Conservation (phyloP, 106 monocot genomes). For the Dendrobium officinale region DNA sequence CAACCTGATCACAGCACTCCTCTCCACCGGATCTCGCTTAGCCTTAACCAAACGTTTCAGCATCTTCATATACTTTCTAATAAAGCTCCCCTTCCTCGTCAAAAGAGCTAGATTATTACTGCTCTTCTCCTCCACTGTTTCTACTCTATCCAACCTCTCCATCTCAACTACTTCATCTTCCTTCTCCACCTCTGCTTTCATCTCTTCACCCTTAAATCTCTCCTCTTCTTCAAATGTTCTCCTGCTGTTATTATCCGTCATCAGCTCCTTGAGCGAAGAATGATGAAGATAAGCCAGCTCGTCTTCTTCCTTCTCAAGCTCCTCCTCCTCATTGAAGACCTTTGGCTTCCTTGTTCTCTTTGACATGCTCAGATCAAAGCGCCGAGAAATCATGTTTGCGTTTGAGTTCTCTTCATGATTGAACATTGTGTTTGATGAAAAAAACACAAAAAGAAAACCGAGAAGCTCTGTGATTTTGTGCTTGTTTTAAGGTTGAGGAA, state of each 20-base stretch:
- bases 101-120: conserved; percentile 12
- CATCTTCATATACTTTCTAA: conserved; percentile 25
- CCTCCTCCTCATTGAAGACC: background rate
- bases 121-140: background rate
- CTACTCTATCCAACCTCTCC: no score
- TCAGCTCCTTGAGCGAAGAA: conserved; percentile 30
- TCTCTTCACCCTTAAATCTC: background rate
- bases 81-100: conserved; percentile 7
- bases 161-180: background rate
- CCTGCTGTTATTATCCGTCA: conserved; percentile 12
- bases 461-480: background rate
- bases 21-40: conserved; percentile 24
- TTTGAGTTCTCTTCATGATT: background rate
- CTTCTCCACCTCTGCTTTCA: background rate
- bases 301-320: background rate
- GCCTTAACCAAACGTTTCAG: conserved; percentile 39
- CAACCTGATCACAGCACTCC: background rate
- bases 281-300: background rate
- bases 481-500: background rate
- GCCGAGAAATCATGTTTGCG: conserved; percentile 3
- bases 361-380: conserved; percentile 38
- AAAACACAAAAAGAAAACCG: background rate
- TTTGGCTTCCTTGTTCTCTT: conserved; percentile 32
- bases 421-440: background rate
- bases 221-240: conserved; percentile 4